A percentile compares a stretch with the other conserved stretches of the same genome.
phyloP scores from a whole-genome alignment of 177 flowering plant genomes.

The Vitis hybrid region DNA sequence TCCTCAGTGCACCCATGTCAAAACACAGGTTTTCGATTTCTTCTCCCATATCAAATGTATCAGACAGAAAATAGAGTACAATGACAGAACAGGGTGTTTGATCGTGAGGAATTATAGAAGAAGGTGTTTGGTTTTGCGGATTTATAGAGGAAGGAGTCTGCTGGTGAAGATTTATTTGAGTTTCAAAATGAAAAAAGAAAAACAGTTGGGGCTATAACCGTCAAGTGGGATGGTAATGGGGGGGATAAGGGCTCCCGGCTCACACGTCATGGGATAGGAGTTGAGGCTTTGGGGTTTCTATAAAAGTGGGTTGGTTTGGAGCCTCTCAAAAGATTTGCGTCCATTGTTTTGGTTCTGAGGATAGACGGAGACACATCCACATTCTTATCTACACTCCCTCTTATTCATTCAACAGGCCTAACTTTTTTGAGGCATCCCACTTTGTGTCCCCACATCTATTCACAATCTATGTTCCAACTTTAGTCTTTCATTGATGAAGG shows the following conservation, averaged over 20 bases:
- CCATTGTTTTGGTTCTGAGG: not conserved
- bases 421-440: not conserved
- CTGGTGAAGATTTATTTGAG: not conserved
- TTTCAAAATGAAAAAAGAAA: not conserved
- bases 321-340: not conserved
- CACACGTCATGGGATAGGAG: conserved; percentile 7
- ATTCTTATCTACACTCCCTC: conserved; percentile 32
- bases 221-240: not conserved
- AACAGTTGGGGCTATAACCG: not conserved
- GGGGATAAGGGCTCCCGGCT: conserved; percentile 9
- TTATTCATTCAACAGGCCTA: conserved; percentile 12
- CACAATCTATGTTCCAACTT: too few relatives aligned
- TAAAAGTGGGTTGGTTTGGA: conserved; percentile 15
- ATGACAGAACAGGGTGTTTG: not conserved
- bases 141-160: not conserved
- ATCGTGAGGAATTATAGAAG: not conserved
- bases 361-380: conserved; percentile 11
- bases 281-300: not conserved
- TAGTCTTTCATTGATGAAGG: too few relatives aligned
- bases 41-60: conserved; percentile 25
- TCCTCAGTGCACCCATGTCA: conserved; percentile 37
- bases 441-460: too few relatives aligned
- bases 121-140: not conserved
- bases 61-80: conserved; percentile 3
- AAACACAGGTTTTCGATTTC: conserved; percentile 22